phyloP scores from a whole-genome alignment of 2,329 filamentous ascomycete species.

The Gaeumannomyces tritici region DNA sequence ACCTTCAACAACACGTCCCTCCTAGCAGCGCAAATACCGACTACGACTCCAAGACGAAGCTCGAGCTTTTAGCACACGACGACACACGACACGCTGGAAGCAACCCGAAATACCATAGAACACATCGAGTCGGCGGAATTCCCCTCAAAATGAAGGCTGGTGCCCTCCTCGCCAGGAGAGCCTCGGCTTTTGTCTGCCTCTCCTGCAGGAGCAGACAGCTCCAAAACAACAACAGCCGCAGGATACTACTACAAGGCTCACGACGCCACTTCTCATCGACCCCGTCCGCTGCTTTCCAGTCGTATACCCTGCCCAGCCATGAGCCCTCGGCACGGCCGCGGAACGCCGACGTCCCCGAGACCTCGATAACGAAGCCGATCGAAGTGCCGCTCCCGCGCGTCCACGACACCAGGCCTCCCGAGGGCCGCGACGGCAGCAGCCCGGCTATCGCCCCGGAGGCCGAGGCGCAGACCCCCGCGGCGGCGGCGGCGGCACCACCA shows the following conservation, averaged over 20 bases:
- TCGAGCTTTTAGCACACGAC: neutral
- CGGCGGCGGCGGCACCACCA: neutral
- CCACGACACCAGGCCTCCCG: slow-evolving; percentile 41
- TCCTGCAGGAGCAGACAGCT: slow-evolving; percentile 22
- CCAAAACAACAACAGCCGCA: neutral
- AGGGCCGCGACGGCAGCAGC: slow-evolving; percentile 14
- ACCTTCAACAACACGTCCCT: neutral
- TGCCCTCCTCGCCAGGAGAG: slow-evolving; percentile 21
- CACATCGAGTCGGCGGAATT: too few relatives aligned
- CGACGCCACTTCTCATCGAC: slow-evolving; percentile 31
- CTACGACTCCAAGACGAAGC: too few relatives aligned
- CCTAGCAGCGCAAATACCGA: neutral
- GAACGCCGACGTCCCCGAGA: slow-evolving; percentile 33
- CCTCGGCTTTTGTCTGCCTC: slow-evolving; percentile 26
- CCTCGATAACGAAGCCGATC: slow-evolving; percentile 27
- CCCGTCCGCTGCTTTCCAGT: slow-evolving; percentile 32
- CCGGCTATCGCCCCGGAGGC: slow-evolving; percentile 45
- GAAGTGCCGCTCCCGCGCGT: slow-evolving; percentile 32
- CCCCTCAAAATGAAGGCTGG: slow-evolving; percentile 30
- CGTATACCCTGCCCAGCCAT: slow-evolving; percentile 35
- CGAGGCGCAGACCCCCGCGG: slow-evolving; percentile 60
- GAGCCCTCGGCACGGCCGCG: slow-evolving; percentile 27
- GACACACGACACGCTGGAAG: neutral
- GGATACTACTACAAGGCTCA: neutral
- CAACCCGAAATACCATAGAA: neutral